A percentile compares a stretch with the other conserved stretches of the same genome.
Conservation (phyloP, 2,329 filamentous ascomycete species). For the Davidsoniella eucalypti region DNA sequence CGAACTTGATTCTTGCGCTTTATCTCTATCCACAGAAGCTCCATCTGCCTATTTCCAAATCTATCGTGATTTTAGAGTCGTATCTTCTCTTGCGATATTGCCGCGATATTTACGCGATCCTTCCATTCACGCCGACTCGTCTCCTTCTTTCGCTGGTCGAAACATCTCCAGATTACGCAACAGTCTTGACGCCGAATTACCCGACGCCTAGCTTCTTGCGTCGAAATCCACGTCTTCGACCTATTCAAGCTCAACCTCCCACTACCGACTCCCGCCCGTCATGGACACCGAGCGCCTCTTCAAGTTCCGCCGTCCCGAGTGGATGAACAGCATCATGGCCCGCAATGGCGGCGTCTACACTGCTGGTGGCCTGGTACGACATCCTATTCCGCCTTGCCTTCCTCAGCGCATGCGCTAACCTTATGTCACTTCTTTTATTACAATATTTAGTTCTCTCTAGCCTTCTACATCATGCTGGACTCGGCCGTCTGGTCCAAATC, state of each 20-base stretch:
- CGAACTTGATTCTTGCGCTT: too few relatives aligned
- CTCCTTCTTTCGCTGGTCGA: slow-evolving; percentile 1
- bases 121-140: not conserved
- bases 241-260: not conserved
- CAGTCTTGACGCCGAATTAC: not conserved
- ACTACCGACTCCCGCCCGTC: slow-evolving; percentile 7
- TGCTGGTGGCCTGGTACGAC: slow-evolving; percentile 44
- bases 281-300: slow-evolving; percentile 52
- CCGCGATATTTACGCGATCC: not conserved
- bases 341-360: slow-evolving; percentile 47
- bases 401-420: not conserved
- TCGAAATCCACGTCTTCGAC: not conserved
- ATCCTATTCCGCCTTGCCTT: not conserved
- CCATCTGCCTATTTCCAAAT: not conserved
- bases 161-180: slow-evolving; percentile 2
- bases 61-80: too few relatives aligned
- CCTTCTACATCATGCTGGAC: slow-evolving; percentile 54
- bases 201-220: not conserved
- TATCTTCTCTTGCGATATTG: too few relatives aligned
- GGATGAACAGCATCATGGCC: slow-evolving; percentile 47
- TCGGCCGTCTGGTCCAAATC: slow-evolving; percentile 51
- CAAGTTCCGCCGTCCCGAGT: slow-evolving; percentile 50
- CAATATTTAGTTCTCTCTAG: slow-evolving; percentile 40
- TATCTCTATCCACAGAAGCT: not conserved
- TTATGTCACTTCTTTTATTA: too few relatives aligned